phyloP scores from a whole-genome alignment of 257 asterid genomes.

The Scutellaria baicalensis region DNA sequence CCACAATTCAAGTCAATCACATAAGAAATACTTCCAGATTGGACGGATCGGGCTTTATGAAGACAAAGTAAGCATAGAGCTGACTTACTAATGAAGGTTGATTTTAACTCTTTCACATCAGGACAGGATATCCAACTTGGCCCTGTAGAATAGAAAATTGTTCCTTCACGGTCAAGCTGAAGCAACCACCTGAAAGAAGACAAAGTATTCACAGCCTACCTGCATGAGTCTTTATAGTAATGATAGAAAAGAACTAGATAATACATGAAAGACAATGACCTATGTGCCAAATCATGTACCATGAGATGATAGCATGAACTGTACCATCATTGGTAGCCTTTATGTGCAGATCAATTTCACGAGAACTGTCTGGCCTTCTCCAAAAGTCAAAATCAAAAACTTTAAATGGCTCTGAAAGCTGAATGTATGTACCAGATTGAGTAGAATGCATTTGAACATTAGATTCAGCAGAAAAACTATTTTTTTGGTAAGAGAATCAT shows the following conservation, averaged over 20 bases:
- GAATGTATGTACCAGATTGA: conserved; percentile 22
- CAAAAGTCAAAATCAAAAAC: conserved; percentile 91
- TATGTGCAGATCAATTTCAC: conserved; percentile 54
- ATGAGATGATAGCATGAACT: conserved; percentile 86
- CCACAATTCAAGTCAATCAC: neutral
- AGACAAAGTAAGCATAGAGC: neutral
- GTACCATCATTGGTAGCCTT: conserved; percentile 72
- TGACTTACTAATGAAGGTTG: conserved; percentile 42
- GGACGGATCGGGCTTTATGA: neutral
- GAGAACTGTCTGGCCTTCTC: conserved; percentile 78
- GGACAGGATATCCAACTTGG: conserved; percentile 61
- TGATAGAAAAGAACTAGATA: conserved; percentile 2
- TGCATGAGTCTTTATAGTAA: neutral
- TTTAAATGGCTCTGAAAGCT: conserved; percentile 95
- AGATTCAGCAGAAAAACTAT: neutral
- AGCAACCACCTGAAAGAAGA: conserved; percentile 83
- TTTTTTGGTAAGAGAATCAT: neutral
- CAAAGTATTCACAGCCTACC: neutral
- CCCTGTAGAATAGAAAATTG: conserved; percentile 71
- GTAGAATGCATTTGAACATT: conserved; percentile 12
- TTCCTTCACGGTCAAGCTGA: conserved; percentile 84
- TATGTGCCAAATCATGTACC: conserved; percentile 46
- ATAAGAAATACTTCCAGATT: neutral
- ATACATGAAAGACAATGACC: conserved; percentile 12
- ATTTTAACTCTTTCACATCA: conserved; percentile 20